Evolutionary conservation across 768 basidiomycete genomes (phyloP), one percentile per base, ranked within the genome.

Genomic region (Pisolithus orientalis): DNA sequence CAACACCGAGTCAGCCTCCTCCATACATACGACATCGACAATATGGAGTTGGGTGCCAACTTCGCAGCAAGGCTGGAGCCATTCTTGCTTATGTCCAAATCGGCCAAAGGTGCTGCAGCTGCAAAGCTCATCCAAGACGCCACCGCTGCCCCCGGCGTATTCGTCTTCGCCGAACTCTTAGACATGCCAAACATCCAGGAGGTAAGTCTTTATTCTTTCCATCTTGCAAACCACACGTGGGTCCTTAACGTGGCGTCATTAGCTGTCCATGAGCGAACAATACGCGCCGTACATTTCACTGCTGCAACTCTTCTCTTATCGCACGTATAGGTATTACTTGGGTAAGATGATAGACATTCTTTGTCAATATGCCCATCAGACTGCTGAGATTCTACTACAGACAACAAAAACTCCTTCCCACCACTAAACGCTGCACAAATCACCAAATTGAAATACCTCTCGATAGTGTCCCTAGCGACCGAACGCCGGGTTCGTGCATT

Each of bases 371-470:
- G 6, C 21, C 45, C 49, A 21, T 47, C 48, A 16, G 50, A 31
- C 53, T 48, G 53, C 50, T 27, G 10, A 53, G 39, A 11, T 14
- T 51, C 37, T 43, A 43, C 53, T 54, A 39, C 63, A 94, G 91
- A 80, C 52, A 76, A 85, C 67, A 82, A 84, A 65, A 75, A 80
- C 44, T 56, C 72, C 0, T 75, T 87, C 28, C 92, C 94, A 0
- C 63, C 82, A 0, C 70, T 95, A 31, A 86, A 84, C 54, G 64
- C 73, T 6, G 79, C 83, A 0, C 95, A 97, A 63, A 79, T 80
- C 5, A 83, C 75, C 38, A 99, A 99, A 68, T 79, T 99, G 13
- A 96, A 91, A 71, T 91, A 95, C 64, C 82, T 99, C 16, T 87
- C 94, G 4, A 84, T 98, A 53, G 90, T 94, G 32, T 82, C 91